phyloP scores from a whole-genome alignment of 768 basidiomycete species.

The Leccinellum rugosiceps region DNA sequence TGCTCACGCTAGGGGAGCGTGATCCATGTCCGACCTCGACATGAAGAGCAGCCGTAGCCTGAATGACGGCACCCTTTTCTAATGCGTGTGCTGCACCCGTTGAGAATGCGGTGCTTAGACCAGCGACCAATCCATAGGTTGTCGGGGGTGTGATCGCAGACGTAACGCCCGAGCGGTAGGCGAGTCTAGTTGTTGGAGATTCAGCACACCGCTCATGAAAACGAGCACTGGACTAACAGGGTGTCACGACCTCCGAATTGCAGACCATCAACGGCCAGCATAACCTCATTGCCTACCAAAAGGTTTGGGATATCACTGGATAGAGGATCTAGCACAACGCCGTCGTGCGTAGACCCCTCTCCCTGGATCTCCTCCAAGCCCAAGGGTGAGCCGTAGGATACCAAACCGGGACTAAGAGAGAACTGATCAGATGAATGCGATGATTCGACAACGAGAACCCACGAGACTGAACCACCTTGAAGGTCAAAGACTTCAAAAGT shows the following conservation, averaged over 20 bases:
- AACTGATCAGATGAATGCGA: background rate
- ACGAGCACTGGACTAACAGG: slow-evolving; percentile 35
- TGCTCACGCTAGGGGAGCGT: slow-evolving; percentile 58
- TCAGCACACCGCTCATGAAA: slow-evolving; percentile 5
- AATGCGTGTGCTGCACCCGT: slow-evolving; percentile 55
- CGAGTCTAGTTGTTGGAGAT: slow-evolving; percentile 45
- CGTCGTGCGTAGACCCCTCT: slow-evolving; percentile 57
- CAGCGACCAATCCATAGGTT: slow-evolving; percentile 49
- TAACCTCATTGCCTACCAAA: slow-evolving; percentile 36
- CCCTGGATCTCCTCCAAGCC: slow-evolving; percentile 55
- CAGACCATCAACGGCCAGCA: slow-evolving; percentile 70
- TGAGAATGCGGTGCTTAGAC: slow-evolving; percentile 57
- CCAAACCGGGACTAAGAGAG: slow-evolving; percentile 42
- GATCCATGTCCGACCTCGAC: slow-evolving; percentile 46
- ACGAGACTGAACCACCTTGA: slow-evolving; percentile 61
- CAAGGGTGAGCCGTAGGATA: slow-evolving; percentile 41
- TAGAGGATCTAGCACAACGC: slow-evolving; percentile 47
- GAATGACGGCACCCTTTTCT: slow-evolving; percentile 53
- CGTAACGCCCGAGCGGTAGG: slow-evolving; percentile 64
- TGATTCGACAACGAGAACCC: slow-evolving; percentile 18
- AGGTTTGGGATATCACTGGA: slow-evolving; percentile 33
- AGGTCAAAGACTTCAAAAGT: slow-evolving; percentile 50
- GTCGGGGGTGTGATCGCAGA: slow-evolving; percentile 56
- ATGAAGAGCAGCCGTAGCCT: slow-evolving; percentile 61
- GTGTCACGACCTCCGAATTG: slow-evolving; percentile 60